Evolutionary conservation across 495 filamentous ascomycete genomes (phyloP).

Genomic region (Xylaria castorea): DNA sequence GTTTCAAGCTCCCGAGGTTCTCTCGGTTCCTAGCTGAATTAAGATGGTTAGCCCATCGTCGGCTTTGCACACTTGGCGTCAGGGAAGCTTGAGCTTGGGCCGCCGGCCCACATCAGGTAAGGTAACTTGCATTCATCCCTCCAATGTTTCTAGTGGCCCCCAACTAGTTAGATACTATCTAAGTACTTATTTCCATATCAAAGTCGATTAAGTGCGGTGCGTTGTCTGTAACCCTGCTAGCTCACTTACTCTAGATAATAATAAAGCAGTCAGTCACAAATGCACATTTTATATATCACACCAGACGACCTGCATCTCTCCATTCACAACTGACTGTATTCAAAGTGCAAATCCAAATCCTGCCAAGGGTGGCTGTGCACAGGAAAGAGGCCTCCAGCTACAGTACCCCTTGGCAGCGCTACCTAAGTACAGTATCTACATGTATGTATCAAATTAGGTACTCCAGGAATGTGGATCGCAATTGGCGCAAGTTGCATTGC

Average conservation of each 20-base stretch:
- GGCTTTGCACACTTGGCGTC: slow-evolving; percentile 1
- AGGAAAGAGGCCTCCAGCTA: slow-evolving; percentile 33
- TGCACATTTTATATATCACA: slow-evolving; percentile 4
- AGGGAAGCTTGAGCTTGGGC: slow-evolving; percentile 25
- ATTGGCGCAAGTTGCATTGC: background rate
- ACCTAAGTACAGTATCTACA: background rate
- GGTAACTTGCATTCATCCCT: background rate
- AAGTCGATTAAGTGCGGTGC: background rate
- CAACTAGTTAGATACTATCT: background rate
- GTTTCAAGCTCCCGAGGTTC: slow-evolving; percentile 2
- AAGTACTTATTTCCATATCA: background rate
- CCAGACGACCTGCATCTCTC: background rate
- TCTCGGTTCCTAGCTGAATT: background rate
- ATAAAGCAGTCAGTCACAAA: slow-evolving; percentile 2
- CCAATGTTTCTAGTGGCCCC: background rate
- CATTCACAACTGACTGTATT: background rate
- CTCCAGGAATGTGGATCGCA: background rate
- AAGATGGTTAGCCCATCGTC: background rate
- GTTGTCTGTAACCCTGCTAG: background rate
- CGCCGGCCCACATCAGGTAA: slow-evolving; percentile 7
- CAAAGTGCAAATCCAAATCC: slow-evolving; percentile 8
- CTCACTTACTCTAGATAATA: background rate
- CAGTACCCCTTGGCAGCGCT: background rate
- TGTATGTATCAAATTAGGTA: background rate
- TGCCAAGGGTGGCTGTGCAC: slow-evolving; percentile 37